Evolutionary conservation across 2,329 filamentous ascomycete species (phyloP).

Genomic region (Pseudopyrenochaeta lycopersici): DNA sequence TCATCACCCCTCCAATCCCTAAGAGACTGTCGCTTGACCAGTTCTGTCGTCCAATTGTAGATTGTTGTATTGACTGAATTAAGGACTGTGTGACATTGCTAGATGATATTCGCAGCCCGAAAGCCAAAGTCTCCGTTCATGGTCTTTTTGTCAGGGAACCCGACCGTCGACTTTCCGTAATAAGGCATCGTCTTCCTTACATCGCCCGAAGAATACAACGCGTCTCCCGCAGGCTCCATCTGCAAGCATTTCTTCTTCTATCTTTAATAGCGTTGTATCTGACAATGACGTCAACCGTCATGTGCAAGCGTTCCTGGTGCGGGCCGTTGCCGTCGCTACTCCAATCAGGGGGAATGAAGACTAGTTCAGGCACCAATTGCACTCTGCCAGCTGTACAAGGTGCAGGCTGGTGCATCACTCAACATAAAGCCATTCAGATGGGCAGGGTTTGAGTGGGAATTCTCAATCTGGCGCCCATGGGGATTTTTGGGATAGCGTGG

Average conservation of each 20-base stretch:
- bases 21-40: too few relatives aligned
- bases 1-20: too few relatives aligned
- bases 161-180: slow-evolving; percentile 6
- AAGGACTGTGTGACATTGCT: too few relatives aligned
- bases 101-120: not conserved
- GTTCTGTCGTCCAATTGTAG: too few relatives aligned
- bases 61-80: too few relatives aligned
- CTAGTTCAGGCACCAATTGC: slow-evolving; percentile 38
- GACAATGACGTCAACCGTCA: slow-evolving; percentile 35
- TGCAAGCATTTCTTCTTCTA: slow-evolving; percentile 13
- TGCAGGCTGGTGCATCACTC: slow-evolving; percentile 44
- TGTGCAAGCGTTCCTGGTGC: slow-evolving; percentile 30
- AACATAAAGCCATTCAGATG: slow-evolving; percentile 31
- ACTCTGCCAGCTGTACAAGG: slow-evolving; percentile 47
- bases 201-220: slow-evolving; percentile 15
- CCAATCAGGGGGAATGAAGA: slow-evolving; percentile 27
- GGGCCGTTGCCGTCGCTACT: slow-evolving; percentile 34
- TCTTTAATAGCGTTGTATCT: slow-evolving; percentile 10
- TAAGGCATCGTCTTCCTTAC: slow-evolving; percentile 7
- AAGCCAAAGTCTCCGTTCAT: not conserved
- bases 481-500: slow-evolving; percentile 24
- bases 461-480: slow-evolving; percentile 19
- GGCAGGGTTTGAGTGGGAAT: slow-evolving; percentile 19
- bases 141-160: slow-evolving; percentile 7
- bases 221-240: slow-evolving; percentile 14